Base-by-base conservation (phyloP, 768 basidiomycete species). In the Lentinula guzmanii region DNA sequence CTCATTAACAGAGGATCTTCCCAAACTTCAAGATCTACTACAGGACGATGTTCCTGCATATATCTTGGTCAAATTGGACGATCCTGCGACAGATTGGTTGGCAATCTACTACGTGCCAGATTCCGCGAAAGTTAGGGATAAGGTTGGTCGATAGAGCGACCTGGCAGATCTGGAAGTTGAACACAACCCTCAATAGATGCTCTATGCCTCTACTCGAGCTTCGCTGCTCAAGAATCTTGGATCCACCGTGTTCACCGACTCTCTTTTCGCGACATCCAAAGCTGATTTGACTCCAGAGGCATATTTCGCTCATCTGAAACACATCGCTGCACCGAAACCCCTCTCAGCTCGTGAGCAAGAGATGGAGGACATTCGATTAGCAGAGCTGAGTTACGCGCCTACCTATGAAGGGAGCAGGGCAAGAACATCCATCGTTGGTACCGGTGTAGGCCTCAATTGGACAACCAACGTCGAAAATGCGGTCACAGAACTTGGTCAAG, bases 31-130 rank as follows among this genome's bases (percentile, higher is more conserved):
- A 67, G 69, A 73, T 33, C 65, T 89, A 42, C 75, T 93, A 0
- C 77, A 86, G 35, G 82, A 86, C 33, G 73, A 82, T 60, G 69
- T 74, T 1, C 90, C 93, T 24, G 86, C 90, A n/a, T 94, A 93
- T 73, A 73, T 93, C 48, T 83, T 94, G 21, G 83, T 80, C 9
- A 83, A 84, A 59, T 71, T 85, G 39, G 90, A 90, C 65, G 73
- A 78, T 18, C 79, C 86, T 2, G 76, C 78, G 0, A 67, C 81
- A 1, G 82, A 87, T 64, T 95, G 92, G 92, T 75, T 91, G 39
- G 79, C 82, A 6, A 80, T 93, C 62, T 86, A 77, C 68, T 95
- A 92, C 69, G 90, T 95, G 5, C 93, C 93, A 1, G 93, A 95
- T 63, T 70, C 79, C 18, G 90, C 93, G 31, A 86, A 82, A 74